Evolutionary conservation across 2,329 filamentous ascomycete genomes (phyloP), one percentile per base, ranked within the genome.

Genomic region (Colletotrichum paranaense): DNA sequence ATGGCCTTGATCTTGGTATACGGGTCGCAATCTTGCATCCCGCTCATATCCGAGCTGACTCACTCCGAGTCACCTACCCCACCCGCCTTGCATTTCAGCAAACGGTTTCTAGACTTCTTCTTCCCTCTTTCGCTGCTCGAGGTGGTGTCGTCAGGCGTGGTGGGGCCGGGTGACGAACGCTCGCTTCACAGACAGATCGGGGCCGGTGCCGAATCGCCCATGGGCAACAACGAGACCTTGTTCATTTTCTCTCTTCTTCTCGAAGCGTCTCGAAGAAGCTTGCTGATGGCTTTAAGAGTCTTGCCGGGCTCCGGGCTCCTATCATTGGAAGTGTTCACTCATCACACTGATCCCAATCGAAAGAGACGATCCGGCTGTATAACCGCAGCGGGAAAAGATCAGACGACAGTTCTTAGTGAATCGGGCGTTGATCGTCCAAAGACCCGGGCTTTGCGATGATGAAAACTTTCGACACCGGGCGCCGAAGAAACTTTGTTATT

Each of bases 141-240:
- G 38, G 16, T 42, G 38, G 38, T 42, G 38, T 28, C 32, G 58
- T 26, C 32, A 28, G 42, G 59, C 59, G n/a, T 49, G 12, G 59
- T 62, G 62, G 57, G 63, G 26, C 68, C 35, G 52, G 63, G 12
- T 58, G 64, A 68, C 64, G 57, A 58, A 68, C 35, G 30, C 62
- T 62, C 35, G 35, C 24, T 42, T 35, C 26, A 26, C 26, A 12
- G 4, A 12, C 14, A 9, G 35, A 62, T 28, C 42, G 26, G 38
- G 14, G 38, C 63, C 67, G 59, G 68, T 57, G 57, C 64, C 68
- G 68, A 67, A 22, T 62, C 56, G 57, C 64, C 46, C 55, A 24
- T 49, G 24, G 22, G 19, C 28, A 58, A 53, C 26, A 24, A 19
- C 28, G 26, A 22, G 19, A 8, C 42, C 49, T 42, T 26, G 26